phyloP scores from a whole-genome alignment of 371 early-diverging fungal genomes.

The Phascolomyces articulosus region DNA sequence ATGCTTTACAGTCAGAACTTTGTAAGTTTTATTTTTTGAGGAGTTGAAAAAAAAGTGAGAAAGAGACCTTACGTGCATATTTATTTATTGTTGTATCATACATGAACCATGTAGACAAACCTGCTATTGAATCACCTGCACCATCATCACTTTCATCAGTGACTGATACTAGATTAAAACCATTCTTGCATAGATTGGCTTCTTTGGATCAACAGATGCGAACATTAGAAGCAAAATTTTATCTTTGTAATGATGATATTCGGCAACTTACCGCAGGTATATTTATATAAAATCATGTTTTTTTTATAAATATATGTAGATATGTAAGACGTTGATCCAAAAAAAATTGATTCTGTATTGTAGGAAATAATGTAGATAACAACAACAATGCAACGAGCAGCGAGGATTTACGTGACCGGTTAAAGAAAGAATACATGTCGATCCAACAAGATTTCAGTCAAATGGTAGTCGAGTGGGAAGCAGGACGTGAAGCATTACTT shows the following conservation, averaged over 20 bases:
- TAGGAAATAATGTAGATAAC: not conserved
- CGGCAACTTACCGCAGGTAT: conserved; percentile 37
- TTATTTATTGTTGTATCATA: not conserved
- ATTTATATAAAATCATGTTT: not conserved
- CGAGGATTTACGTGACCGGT: conserved; percentile 18
- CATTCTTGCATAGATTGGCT: conserved; percentile 44
- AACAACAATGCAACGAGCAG: not conserved
- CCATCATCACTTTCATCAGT: not conserved
- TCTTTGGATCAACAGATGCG: conserved; percentile 50
- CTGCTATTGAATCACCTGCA: conserved; percentile 9
- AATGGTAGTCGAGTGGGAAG: conserved; percentile 46
- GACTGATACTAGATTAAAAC: conserved; percentile 28
- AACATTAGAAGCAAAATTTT: conserved; percentile 52
- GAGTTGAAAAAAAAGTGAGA: not conserved
- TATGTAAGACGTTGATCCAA: not conserved
- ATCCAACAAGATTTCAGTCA: conserved; percentile 41
- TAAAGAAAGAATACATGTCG: conserved; percentile 39
- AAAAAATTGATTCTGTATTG: not conserved
- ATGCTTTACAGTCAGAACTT: conserved; percentile 39
- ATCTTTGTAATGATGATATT: conserved; percentile 51
- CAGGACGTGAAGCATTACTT: conserved; percentile 35
- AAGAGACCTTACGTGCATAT: not conserved
- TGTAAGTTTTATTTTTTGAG: conserved; percentile 26
- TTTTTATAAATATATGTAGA: not conserved
- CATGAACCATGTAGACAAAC: conserved; percentile 27